phyloP scores from a whole-genome alignment of 23 red algal species.

The Porphyridium purpureum region DNA sequence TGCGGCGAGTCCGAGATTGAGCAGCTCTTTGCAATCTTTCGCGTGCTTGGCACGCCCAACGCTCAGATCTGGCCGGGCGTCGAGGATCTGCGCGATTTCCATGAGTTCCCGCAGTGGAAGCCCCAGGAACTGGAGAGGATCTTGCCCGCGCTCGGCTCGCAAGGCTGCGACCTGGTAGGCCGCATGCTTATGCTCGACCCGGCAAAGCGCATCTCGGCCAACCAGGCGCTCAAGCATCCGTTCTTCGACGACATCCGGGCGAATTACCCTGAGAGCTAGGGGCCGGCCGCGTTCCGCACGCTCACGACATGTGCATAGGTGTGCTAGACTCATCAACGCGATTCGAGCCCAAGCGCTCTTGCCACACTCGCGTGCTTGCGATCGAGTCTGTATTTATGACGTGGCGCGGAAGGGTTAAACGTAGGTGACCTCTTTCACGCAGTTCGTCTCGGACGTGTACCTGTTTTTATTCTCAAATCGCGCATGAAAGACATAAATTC shows the following conservation, averaged over 20 bases:
- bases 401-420: too few relatives aligned
- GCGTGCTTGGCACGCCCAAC: constrained; percentile 77
- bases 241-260: constrained; percentile 88
- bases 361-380: too few relatives aligned
- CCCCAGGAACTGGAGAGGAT: constrained; percentile 13
- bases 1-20: constrained; percentile 90
- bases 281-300: neutral
- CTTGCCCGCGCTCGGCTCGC: constrained; percentile 35
- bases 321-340: too few relatives aligned
- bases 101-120: constrained; percentile 90
- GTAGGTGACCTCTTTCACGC: too few relatives aligned
- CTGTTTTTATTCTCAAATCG: too few relatives aligned
- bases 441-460: too few relatives aligned
- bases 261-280: constrained; percentile 18
- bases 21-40: constrained; percentile 82
- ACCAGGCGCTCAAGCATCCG: constrained; percentile 55
- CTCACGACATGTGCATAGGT: too few relatives aligned
- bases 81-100: constrained; percentile 50
- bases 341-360: too few relatives aligned
- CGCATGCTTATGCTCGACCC: constrained; percentile 68
- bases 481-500: too few relatives aligned
- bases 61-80: constrained; percentile 53
- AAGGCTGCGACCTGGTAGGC: constrained; percentile 35
- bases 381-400: too few relatives aligned
- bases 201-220: constrained; percentile 42